Percentiles rank a stretch among this genome's conserved stretches.
Evolutionary conservation across 164 flowering plant species (phyloP).

Genomic region (Vitis amurensis): DNA sequence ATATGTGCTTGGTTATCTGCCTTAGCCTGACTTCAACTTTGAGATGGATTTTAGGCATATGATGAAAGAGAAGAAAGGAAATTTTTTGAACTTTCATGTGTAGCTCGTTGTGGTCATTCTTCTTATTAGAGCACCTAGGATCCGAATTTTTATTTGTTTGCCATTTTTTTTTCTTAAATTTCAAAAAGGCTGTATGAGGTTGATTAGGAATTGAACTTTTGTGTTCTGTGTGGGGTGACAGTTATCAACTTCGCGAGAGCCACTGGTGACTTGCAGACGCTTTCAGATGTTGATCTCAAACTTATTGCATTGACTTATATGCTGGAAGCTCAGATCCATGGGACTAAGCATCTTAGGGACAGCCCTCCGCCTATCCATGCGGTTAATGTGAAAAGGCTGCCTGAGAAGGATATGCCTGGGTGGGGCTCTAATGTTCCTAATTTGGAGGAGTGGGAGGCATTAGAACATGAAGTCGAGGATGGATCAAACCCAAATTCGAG

Average conservation of each 20-base stretch:
- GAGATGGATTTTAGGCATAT: too few species aligned
- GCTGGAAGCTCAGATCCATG: conserved; percentile 84
- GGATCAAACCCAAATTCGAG: conserved; percentile 43
- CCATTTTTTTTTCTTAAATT: too few species aligned
- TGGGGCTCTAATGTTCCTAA: conserved; percentile 97
- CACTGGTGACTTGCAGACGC: conserved; percentile 93
- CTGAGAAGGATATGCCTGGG: conserved; percentile 93
- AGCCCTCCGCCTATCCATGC: conserved; percentile 77
- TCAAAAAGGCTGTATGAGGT: too few species aligned
- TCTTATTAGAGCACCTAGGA: too few species aligned
- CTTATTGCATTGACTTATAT: conserved; percentile 88
- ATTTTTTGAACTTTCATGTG: too few species aligned
- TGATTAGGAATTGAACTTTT: background rate
- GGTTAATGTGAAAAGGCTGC: conserved; percentile 72
- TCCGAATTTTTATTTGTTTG: conserved; percentile 1
- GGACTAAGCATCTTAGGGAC: conserved; percentile 72
- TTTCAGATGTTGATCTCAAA: conserved; percentile 94
- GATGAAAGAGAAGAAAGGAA: too few species aligned
- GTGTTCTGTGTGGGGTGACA: conserved; percentile 22
- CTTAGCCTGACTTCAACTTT: too few species aligned
- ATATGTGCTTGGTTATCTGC: too few species aligned
- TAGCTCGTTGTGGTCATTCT: too few species aligned
- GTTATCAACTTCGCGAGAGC: conserved; percentile 84
- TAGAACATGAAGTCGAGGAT: conserved; percentile 57
- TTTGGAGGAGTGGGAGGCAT: conserved; percentile 94